phyloP scores from a whole-genome alignment of 495 filamentous ascomycete genomes.

The Aspergillus baeticus region DNA sequence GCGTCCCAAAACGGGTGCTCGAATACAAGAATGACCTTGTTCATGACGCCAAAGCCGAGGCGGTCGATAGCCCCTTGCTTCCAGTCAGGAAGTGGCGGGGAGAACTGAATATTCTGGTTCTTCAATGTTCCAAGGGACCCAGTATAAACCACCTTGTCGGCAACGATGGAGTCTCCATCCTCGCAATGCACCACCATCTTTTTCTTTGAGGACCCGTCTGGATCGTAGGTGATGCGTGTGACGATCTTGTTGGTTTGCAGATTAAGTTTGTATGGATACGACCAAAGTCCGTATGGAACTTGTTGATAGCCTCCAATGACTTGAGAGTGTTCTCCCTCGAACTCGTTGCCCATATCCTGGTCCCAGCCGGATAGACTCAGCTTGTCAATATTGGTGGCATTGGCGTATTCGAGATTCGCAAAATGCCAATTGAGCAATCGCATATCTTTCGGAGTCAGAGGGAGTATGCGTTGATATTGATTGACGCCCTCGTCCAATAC shows the following conservation, averaged over 20 bases:
- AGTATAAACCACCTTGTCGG: slow-evolving; percentile 85
- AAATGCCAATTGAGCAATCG: slow-evolving; percentile 96
- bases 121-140: slow-evolving; percentile 90
- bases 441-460: slow-evolving; percentile 81
- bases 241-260: slow-evolving; percentile 71
- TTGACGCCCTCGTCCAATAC: slow-evolving; percentile 85
- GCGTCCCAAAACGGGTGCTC: slow-evolving; percentile 89
- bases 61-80: slow-evolving; percentile 79
- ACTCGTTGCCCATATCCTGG: slow-evolving; percentile 95
- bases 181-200: slow-evolving; percentile 69
- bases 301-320: slow-evolving; percentile 91
- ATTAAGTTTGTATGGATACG: slow-evolving; percentile 74
- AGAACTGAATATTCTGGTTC: slow-evolving; percentile 67
- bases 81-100: slow-evolving; percentile 81
- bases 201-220: slow-evolving; percentile 35
- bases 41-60: slow-evolving; percentile 91
- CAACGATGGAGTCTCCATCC: slow-evolving; percentile 72
- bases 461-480: slow-evolving; percentile 81
- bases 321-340: slow-evolving; percentile 90
- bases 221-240: slow-evolving; percentile 64
- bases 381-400: slow-evolving; percentile 80
- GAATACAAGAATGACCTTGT: slow-evolving; percentile 94
- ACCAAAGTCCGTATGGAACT: slow-evolving; percentile 77
- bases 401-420: slow-evolving; percentile 96
- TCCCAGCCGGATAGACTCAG: slow-evolving; percentile 94